Evolutionary conservation across 257 asterid species (phyloP).

Genomic region (Prunella vulgaris): DNA sequence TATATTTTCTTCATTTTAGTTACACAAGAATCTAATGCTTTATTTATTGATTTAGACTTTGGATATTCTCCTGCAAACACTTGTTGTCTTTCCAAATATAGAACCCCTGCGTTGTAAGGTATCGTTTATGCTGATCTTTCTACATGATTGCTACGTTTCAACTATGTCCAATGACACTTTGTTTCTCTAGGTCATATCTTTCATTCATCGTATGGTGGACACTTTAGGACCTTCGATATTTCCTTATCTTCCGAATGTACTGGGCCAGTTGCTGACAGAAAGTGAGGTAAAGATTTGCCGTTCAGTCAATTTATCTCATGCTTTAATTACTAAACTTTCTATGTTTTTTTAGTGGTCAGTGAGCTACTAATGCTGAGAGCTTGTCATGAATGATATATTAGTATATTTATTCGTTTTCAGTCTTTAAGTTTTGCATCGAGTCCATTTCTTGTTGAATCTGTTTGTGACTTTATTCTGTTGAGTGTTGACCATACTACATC

Average conservation of each 20-base stretch:
- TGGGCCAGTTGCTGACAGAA: conserved; percentile 80
- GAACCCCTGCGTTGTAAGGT: conserved; percentile 85
- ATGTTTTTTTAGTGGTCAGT: not conserved
- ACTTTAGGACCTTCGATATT: conserved; percentile 79
- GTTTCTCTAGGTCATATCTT: conserved; percentile 66
- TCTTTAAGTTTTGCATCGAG: not conserved
- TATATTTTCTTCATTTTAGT: not conserved
- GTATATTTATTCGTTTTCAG: not conserved
- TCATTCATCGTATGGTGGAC: conserved; percentile 96
- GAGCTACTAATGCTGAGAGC: not conserved
- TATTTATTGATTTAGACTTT: conserved; percentile 34
- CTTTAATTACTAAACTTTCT: not conserved
- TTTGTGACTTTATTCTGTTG: not conserved
- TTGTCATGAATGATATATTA: not conserved
- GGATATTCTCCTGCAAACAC: conserved; percentile 71
- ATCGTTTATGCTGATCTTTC: conserved; percentile 22
- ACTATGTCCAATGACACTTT: conserved; percentile 19
- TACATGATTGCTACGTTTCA: not conserved
- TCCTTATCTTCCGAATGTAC: conserved; percentile 87
- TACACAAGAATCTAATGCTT: conserved; percentile 5
- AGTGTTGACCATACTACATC: conserved; percentile 17
- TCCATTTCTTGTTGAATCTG: not conserved
- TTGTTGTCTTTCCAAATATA: conserved; percentile 72
- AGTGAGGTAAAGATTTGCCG: conserved; percentile 55
- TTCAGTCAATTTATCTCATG: not conserved